Evolutionary conservation across 257 asterid genomes (phyloP).

Genomic region (Solanum corneliomulleri): DNA sequence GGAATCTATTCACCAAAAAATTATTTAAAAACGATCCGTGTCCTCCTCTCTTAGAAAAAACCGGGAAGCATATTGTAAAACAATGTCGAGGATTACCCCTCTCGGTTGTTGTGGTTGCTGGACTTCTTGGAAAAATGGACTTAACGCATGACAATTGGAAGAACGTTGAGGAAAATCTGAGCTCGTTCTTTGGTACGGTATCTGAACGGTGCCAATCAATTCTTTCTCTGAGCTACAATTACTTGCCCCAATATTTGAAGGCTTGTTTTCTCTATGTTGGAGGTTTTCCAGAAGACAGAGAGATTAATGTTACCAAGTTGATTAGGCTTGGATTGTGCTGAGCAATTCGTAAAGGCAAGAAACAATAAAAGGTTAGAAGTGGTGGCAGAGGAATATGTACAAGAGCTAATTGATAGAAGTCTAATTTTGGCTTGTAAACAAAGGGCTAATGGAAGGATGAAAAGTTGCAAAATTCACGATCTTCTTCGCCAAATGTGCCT

Average conservation of each 20-base stretch:
- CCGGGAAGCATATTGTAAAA: too few relatives aligned
- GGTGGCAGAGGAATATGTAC: background rate
- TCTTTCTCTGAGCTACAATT: background rate
- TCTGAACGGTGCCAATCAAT: background rate
- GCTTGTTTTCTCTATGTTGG: background rate
- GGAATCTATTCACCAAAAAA: too few relatives aligned
- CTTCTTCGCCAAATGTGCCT: background rate
- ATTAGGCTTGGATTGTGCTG: conserved; percentile 1
- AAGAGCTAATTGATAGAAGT: background rate
- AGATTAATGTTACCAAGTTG: background rate
- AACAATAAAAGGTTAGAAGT: background rate
- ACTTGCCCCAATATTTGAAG: background rate
- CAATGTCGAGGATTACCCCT: too few relatives aligned
- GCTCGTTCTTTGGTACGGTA: background rate
- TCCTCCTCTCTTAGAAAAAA: too few relatives aligned
- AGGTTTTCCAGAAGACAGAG: background rate
- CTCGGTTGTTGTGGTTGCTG: too few relatives aligned
- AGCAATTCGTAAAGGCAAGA: background rate
- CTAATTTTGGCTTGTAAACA: background rate
- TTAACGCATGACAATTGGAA: background rate
- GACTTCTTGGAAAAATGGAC: too few relatives aligned
- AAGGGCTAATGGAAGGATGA: background rate
- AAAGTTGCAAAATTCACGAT: background rate
- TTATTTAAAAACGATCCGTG: too few relatives aligned
- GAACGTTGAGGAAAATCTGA: background rate